phyloP scores from a whole-genome alignment of 2,329 filamentous ascomycete genomes.

The Monilinia polystroma region DNA sequence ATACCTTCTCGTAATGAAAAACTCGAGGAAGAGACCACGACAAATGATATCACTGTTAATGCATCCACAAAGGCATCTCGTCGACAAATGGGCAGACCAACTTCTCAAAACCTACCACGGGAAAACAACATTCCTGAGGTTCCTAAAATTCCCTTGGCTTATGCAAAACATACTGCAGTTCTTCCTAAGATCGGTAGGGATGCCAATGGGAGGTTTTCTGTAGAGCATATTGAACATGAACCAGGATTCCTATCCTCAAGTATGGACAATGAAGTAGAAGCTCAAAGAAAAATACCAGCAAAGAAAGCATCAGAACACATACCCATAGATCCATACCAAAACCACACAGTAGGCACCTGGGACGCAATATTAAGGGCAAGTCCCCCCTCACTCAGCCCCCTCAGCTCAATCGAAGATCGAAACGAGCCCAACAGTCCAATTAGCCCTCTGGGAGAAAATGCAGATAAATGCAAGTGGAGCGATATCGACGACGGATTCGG shows the following conservation, averaged over 20 bases:
- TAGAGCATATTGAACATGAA: neutral
- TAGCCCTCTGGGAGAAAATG: neutral
- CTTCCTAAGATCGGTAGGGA: conserved; percentile 7
- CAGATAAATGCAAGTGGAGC: neutral
- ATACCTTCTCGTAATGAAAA: neutral
- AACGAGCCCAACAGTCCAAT: neutral
- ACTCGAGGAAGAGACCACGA: neutral
- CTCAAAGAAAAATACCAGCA: too few relatives aligned
- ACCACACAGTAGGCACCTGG: neutral
- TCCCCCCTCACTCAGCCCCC: neutral
- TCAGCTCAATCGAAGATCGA: neutral
- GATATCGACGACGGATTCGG: neutral
- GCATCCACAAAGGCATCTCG: neutral
- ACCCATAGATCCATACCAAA: neutral
- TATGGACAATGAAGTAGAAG: too few relatives aligned
- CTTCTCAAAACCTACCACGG: neutral
- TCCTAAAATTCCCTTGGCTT: neutral
- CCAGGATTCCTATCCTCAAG: too few relatives aligned
- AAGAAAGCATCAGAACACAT: neutral
- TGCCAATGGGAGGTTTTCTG: neutral
- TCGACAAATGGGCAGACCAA: neutral
- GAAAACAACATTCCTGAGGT: neutral
- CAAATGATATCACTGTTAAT: neutral
- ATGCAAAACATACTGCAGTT: neutral
- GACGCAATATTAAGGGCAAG: neutral